Evolutionary conservation across 2,329 filamentous ascomycete species (phyloP).

Genomic region (Leptographium galeiforme): DNA sequence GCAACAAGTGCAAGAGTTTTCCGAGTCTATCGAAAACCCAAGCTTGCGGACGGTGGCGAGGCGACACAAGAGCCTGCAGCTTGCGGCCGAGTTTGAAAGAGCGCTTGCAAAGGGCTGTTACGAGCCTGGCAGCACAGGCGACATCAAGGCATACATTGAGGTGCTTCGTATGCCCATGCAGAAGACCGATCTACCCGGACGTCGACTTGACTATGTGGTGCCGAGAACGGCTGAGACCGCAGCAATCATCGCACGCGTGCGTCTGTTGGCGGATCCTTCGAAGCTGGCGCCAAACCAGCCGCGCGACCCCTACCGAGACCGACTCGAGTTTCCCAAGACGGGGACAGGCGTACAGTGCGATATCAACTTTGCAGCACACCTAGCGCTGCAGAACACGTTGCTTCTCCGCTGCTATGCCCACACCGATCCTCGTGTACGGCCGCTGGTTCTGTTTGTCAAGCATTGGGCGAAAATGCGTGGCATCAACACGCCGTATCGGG

Average conservation of each 20-base stretch:
- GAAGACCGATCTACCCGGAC: slow-evolving; percentile 6
- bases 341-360: slow-evolving; percentile 78
- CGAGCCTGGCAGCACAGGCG: slow-evolving; percentile 18
- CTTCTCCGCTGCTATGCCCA: slow-evolving; percentile 73
- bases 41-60: slow-evolving; percentile 29
- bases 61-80: slow-evolving; percentile 41
- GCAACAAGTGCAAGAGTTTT: slow-evolving; percentile 24
- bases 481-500: slow-evolving; percentile 77
- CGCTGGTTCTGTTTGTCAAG: slow-evolving; percentile 76
- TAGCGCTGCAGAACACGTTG: slow-evolving; percentile 72
- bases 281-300: slow-evolving; percentile 35
- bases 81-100: slow-evolving; percentile 41
- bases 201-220: slow-evolving; percentile 21
- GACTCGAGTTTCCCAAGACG: slow-evolving; percentile 63
- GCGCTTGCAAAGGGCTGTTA: slow-evolving; percentile 37
- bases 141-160: slow-evolving; percentile 35
- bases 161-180: slow-evolving; percentile 29
- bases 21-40: slow-evolving; percentile 10
- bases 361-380: slow-evolving; percentile 78
- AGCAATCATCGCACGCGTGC: slow-evolving; percentile 27
- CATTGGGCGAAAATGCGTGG: slow-evolving; percentile 76
- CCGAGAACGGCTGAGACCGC: slow-evolving; percentile 21
- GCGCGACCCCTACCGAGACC: slow-evolving; percentile 40
- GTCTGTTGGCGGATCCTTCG: slow-evolving; percentile 34
- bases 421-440: slow-evolving; percentile 63